phyloP scores from a whole-genome alignment of 2,329 filamentous ascomycete genomes.

The Cladophialophora exuberans region DNA sequence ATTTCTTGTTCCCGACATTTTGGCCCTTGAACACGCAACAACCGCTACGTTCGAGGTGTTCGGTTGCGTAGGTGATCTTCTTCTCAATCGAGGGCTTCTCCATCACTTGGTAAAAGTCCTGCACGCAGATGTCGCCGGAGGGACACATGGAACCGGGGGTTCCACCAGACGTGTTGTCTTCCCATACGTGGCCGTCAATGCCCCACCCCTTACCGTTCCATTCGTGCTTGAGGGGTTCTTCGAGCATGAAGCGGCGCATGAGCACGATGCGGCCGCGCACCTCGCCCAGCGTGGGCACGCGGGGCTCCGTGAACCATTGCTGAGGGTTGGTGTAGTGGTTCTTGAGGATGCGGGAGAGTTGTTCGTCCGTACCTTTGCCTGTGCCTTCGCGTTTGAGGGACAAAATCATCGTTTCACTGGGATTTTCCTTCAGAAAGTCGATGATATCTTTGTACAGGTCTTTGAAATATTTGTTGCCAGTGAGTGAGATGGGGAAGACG shows the following conservation, averaged over 20 bases:
- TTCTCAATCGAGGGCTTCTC: slow-evolving; percentile 74
- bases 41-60: slow-evolving; percentile 69
- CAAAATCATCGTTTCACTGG: slow-evolving; percentile 80
- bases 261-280: slow-evolving; percentile 82
- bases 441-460: slow-evolving; percentile 72
- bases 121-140: slow-evolving; percentile 77
- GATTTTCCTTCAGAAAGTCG: slow-evolving; percentile 75
- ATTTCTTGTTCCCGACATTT: slow-evolving; percentile 36
- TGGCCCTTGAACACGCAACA: slow-evolving; percentile 49
- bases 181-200: slow-evolving; percentile 70
- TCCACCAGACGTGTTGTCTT: slow-evolving; percentile 70
- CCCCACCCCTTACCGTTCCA: slow-evolving; percentile 58
- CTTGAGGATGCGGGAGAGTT: slow-evolving; percentile 74
- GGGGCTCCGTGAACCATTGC: slow-evolving; percentile 78
- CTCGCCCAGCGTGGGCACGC: slow-evolving; percentile 76
- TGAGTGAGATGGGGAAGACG: slow-evolving; percentile 84
- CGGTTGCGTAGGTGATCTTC: slow-evolving; percentile 75
- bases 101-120: slow-evolving; percentile 91
- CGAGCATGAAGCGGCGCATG: slow-evolving; percentile 75
- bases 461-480: slow-evolving; percentile 76
- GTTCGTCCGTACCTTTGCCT: slow-evolving; percentile 76
- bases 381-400: slow-evolving; percentile 90
- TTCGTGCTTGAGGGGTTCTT: slow-evolving; percentile 49
- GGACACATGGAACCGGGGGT: slow-evolving; percentile 67
- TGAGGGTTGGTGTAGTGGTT: slow-evolving; percentile 68